phyloP scores from a whole-genome alignment of 495 filamentous ascomycete species.

The Penicillium ochrochloron region DNA sequence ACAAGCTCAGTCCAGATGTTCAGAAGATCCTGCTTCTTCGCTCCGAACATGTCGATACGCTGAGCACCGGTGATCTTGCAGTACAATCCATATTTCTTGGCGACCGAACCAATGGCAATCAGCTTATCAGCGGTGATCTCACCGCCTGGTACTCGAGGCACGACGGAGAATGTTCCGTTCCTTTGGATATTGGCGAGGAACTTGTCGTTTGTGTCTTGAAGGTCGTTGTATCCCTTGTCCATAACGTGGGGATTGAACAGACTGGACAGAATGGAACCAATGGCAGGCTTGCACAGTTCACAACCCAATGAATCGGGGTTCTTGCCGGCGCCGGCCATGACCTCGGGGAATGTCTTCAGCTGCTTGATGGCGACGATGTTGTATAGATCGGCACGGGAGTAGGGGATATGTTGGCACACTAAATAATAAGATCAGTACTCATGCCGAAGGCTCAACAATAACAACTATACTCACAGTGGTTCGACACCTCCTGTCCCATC shows the following conservation, averaged over 20 bases:
- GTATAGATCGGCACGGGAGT: conserved; percentile 87
- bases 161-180: conserved; percentile 90
- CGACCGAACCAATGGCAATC: conserved; percentile 85
- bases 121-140: conserved; percentile 93
- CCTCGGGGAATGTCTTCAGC: conserved; percentile 72
- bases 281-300: conserved; percentile 86
- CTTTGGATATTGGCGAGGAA: conserved; percentile 95
- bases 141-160: conserved; percentile 83
- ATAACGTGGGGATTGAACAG: conserved; percentile 89
- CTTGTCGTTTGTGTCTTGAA: conserved; percentile 93
- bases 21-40: conserved; percentile 87
- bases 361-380: conserved; percentile 87
- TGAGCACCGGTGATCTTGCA: conserved; percentile 96
- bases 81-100: conserved; percentile 87
- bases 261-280: conserved; percentile 84
- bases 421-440: conserved; percentile 19
- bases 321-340: conserved; percentile 83
- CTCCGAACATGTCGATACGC: conserved; percentile 95
- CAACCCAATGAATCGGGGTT: conserved; percentile 79
- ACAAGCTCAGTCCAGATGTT: conserved; percentile 88
- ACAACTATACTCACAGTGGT: conserved; percentile 58
- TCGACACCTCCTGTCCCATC: conserved; percentile 90
- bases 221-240: conserved; percentile 71
- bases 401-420: conserved; percentile 85
- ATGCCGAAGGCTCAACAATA: too few species aligned